Conservation (phyloP, 2,329 filamentous ascomycete genomes). For the Septoria petroselini region DNA sequence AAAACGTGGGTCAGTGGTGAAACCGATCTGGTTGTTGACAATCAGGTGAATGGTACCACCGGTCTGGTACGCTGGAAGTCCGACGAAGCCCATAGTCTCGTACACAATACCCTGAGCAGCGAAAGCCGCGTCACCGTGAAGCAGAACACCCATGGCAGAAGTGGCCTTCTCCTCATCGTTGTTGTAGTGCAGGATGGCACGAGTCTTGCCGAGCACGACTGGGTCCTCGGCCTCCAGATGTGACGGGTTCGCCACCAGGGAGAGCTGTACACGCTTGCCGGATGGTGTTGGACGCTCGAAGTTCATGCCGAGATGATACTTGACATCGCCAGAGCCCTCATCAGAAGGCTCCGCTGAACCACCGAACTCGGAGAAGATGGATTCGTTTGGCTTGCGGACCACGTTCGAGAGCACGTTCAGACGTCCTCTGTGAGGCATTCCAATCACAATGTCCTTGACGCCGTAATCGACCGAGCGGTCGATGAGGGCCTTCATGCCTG, state of each 20-base stretch:
- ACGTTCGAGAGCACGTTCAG: constrained; percentile 98
- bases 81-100: constrained; percentile 96
- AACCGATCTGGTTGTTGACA: constrained; percentile 99
- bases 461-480: constrained; percentile 98
- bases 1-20: constrained; percentile 97
- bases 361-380: constrained; percentile 97
- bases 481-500: constrained; percentile 98
- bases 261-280: constrained; percentile 98
- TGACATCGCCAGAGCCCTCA: constrained; percentile 97
- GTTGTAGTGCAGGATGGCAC: constrained; percentile 98
- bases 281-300: constrained; percentile 98
- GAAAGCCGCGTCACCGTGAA: constrained; percentile 96
- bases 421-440: constrained; percentile 98
- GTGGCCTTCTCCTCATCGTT: constrained; percentile 86
- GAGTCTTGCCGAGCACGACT: constrained; percentile 94
- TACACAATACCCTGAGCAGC: constrained; percentile 96
- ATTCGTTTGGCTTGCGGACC: constrained; percentile 98
- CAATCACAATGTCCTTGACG: constrained; percentile 98
- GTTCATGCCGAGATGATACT: constrained; percentile 99
- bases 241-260: constrained; percentile 95
- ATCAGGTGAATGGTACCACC: constrained; percentile 95
- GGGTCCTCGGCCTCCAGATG: constrained; percentile 98
- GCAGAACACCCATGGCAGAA: constrained; percentile 89
- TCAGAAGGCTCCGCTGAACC: constrained; percentile 83
- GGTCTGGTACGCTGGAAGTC: constrained; percentile 91